Evolutionary conservation across 148 eudicot genomes (phyloP).

Genomic region (Fagopyrum homotropicum): DNA sequence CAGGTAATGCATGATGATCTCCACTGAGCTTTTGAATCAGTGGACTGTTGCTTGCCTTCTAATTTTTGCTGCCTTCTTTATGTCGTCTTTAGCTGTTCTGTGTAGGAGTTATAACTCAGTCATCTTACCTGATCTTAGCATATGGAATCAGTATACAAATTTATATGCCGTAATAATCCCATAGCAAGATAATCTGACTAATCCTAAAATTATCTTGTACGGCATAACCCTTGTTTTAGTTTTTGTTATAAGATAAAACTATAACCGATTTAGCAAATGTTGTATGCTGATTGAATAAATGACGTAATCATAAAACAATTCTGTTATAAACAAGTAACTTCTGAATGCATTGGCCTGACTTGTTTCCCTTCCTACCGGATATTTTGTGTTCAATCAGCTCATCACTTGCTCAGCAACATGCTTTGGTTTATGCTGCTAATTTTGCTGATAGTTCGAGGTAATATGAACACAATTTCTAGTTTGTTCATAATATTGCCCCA

Average conservation of each 20-base stretch:
- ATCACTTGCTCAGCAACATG: constrained; percentile 77
- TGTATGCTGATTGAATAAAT: constrained; percentile 1
- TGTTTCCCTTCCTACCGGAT: background rate
- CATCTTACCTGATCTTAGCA: background rate
- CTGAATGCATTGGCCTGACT: background rate
- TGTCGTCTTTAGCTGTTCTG: background rate
- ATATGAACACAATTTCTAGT: background rate
- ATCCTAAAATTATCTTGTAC: background rate
- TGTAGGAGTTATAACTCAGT: background rate
- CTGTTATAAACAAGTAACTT: background rate
- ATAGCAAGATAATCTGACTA: background rate
- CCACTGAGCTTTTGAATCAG: background rate
- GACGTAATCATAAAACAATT: background rate
- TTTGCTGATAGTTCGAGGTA: constrained; percentile 85
- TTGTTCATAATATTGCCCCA: background rate
- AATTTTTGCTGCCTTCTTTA: background rate
- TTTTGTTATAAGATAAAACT: background rate
- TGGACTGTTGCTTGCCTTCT: background rate
- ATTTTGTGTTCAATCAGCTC: constrained; percentile 38
- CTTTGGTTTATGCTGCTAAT: constrained; percentile 76
- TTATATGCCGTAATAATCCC: background rate
- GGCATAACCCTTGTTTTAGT: background rate
- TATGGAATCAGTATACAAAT: background rate
- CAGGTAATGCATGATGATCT: constrained; percentile 42
- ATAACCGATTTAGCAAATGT: background rate